Evolutionary conservation across 768 basidiomycete genomes (phyloP).

Genomic region (Pisolithus orientalis): DNA sequence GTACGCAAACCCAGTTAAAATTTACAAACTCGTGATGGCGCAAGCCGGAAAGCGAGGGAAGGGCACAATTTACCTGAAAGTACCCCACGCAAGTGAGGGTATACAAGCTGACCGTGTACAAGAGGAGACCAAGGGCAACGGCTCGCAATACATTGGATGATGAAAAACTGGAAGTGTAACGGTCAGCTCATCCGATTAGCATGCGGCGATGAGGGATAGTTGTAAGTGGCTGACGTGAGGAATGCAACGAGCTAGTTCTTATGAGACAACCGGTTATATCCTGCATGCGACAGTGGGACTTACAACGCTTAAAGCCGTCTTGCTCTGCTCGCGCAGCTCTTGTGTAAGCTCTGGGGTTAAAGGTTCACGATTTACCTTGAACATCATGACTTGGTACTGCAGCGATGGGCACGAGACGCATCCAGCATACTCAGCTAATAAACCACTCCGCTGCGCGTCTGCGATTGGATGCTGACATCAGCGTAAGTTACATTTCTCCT

Average conservation of each 20-base stretch:
- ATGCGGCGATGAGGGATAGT: neutral
- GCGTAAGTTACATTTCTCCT: too few relatives aligned
- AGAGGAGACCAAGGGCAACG: constrained; percentile 19
- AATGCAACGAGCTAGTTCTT: constrained; percentile 3
- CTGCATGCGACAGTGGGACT: neutral
- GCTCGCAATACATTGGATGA: constrained; percentile 12
- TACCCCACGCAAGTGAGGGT: constrained; percentile 10
- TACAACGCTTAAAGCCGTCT: constrained; percentile 17
- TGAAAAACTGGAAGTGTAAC: constrained; percentile 7
- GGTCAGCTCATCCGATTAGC: neutral
- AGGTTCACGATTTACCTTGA: neutral
- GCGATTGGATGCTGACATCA: too few relatives aligned
- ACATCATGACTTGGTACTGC: neutral
- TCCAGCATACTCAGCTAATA: too few relatives aligned
- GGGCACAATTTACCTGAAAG: constrained; percentile 10
- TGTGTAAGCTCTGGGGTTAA: constrained; percentile 10
- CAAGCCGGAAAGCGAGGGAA: neutral
- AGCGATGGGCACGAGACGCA: too few relatives aligned
- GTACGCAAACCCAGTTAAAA: neutral
- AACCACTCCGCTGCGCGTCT: too few relatives aligned
- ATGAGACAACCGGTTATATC: too few relatives aligned
- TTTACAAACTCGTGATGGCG: neutral
- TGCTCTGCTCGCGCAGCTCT: constrained; percentile 19
- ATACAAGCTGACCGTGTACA: constrained; percentile 27
- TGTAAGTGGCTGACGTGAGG: constrained; percentile 16